These are phyloP conservation scores for Pestalotiopsis sp. DNA, from an alignment of 2,329 filamentous ascomycete species.

Conservation along the genomic window DNA sequence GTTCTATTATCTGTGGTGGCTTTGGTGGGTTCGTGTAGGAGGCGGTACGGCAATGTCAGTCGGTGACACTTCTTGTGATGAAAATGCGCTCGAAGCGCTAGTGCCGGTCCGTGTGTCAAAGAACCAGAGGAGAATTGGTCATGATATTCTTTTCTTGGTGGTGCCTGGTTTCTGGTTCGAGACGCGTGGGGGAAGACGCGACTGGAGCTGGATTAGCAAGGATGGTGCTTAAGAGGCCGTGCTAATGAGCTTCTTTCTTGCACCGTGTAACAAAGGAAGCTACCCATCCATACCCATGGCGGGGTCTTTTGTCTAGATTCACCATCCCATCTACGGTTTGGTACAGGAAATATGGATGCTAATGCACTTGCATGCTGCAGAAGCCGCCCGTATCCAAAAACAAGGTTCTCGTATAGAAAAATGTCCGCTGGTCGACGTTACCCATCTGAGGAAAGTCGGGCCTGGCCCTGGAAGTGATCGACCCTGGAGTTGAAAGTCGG, in stretches of 20 bases:
- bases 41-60: too few species aligned
- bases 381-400: too few species aligned
- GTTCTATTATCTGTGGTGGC: background rate
- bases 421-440: background rate
- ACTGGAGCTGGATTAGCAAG: background rate
- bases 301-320: background rate
- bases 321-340: background rate
- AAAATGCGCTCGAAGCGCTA: background rate
- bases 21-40: background rate
- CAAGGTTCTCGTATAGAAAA: background rate
- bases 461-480: background rate
- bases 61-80: too few species aligned
- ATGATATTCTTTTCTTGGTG: background rate
- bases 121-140: background rate
- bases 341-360: background rate
- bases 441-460: background rate
- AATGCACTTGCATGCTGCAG: background rate
- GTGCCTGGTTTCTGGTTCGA: background rate
- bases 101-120: background rate
- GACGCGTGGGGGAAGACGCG: background rate
- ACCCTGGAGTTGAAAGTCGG: background rate
- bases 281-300: background rate
- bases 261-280: too few species aligned
- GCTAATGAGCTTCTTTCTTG: background rate
- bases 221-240: background rate